Base-by-base conservation (phyloP, 2,329 filamentous ascomycete species). In the Cadophora gregata region DNA sequence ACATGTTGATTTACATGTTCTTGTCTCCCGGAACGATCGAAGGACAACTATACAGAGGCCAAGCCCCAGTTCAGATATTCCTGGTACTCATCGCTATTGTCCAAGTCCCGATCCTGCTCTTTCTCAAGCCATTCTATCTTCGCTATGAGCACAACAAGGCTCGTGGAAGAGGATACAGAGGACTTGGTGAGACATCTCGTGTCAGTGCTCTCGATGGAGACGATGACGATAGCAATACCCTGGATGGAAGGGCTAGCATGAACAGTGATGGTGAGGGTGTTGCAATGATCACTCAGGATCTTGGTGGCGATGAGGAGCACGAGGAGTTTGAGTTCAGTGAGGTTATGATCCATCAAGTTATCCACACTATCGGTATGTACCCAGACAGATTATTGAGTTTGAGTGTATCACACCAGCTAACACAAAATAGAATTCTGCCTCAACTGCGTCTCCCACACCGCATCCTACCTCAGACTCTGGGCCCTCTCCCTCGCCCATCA, bases 1-100 rank as follows among this genome's bases (percentile, higher is more conserved):
- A 99, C 86, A 98, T 98, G 95, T 85, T 99, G 76, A 99, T 99
- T 76, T 97, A 97, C 86, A 99, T 99, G 96, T 99, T 99, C 84
- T 82, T 99, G 73, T 88, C 90, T 70, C 96, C 96, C 3, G 93
- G 93, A 61, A 91, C 80, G 0, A 77, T 90, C 19, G 90, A 92
- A 59, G 87, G 93, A 68, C 85, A 85, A 60, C 84, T 99, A 5
- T 99, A 97, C 78, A 24, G 82, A 25, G 92, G 92, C 50, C 96
- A 99, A 79, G 86, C 83, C 16, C 78, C 78, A 1, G 85, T 99
- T 0, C 96, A 99, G 79, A 82, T 93, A 14, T 78, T 92, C 62
- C 82, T 99, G 42, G 82, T 99, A 25, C 84, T 97, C 31, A 79
- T 98, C 70, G 96, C 96, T 3, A 84, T 98, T 62, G 77, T 86